Conservation (phyloP, 768 basidiomycete genomes). For the Boletellus ananiceps region DNA sequence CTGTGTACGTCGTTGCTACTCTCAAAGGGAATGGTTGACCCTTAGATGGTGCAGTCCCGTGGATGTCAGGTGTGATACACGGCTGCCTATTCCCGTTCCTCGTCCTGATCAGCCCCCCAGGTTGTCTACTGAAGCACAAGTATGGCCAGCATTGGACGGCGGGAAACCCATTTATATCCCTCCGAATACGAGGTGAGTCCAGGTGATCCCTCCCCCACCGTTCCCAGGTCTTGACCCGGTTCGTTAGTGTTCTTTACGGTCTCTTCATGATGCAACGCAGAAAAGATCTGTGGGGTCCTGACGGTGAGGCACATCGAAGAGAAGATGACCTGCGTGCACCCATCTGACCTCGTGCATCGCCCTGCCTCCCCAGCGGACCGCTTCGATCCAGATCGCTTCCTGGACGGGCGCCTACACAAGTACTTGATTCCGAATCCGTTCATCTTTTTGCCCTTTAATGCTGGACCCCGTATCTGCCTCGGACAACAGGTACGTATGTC, state of each 20-base stretch:
- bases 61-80: constrained; percentile 17
- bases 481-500: constrained; percentile 38
- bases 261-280: constrained; percentile 35
- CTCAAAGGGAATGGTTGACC: neutral
- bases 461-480: constrained; percentile 61
- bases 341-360: neutral
- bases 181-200: constrained; percentile 27
- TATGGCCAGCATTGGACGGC: constrained; percentile 20
- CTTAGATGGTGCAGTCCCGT: constrained; percentile 17
- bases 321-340: neutral
- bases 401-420: constrained; percentile 51
- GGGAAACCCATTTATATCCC: constrained; percentile 54
- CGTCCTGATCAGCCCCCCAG: constrained; percentile 10
- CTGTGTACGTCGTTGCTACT: constrained; percentile 18
- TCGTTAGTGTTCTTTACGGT: constrained; percentile 9
- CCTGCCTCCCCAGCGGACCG: constrained; percentile 18
- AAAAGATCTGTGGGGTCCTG: constrained; percentile 27
- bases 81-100: too few species aligned
- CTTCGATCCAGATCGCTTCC: constrained; percentile 65
- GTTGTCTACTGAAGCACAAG: constrained; percentile 10
- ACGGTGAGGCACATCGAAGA: constrained; percentile 19
- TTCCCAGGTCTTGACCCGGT: neutral
- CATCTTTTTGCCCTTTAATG: constrained; percentile 69
- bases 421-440: constrained; percentile 56
- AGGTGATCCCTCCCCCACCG: neutral